A percentile compares a stretch with the other conserved stretches of the same genome.
These are phyloP conservation scores for Geotrichum australiense DNA, from an alignment of 1,139 yeast genomes.

Conservation along the genomic window DNA sequence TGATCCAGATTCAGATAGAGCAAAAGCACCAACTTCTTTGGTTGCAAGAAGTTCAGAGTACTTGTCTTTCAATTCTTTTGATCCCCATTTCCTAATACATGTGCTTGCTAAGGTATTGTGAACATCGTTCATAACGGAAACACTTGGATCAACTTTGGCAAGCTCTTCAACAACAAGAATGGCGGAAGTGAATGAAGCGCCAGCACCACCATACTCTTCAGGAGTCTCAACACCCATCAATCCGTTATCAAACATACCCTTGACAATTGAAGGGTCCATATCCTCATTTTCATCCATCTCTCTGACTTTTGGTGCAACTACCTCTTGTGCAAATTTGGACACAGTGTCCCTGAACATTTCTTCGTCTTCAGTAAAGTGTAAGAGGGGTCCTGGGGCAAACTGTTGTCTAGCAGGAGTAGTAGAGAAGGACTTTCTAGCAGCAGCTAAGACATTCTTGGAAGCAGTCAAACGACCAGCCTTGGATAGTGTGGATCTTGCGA, in stretches of 20 bases:
- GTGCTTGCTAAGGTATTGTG: slow-evolving; percentile 42
- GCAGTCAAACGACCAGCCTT: slow-evolving; percentile 4
- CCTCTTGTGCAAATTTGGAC: slow-evolving; percentile 37
- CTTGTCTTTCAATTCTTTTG: slow-evolving; percentile 34
- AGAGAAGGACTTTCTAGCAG: slow-evolving; percentile 6
- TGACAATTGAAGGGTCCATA: slow-evolving; percentile 36
- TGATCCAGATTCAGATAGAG: slow-evolving; percentile 39
- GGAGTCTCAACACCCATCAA: slow-evolving; percentile 43
- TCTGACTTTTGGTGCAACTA: slow-evolving; percentile 37
- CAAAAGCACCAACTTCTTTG: slow-evolving; percentile 38
- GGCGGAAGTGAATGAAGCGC: slow-evolving; percentile 41
- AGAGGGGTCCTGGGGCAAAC: slow-evolving; percentile 14
- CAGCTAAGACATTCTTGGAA: neutral
- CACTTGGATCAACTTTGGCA: slow-evolving; percentile 41
- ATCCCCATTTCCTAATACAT: slow-evolving; percentile 37
- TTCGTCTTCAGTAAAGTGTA: slow-evolving; percentile 37
- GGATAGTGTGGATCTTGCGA: slow-evolving; percentile 10
- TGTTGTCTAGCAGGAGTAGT: slow-evolving; percentile 5
- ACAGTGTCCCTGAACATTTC: slow-evolving; percentile 38
- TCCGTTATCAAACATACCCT: slow-evolving; percentile 38
- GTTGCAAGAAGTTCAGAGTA: slow-evolving; percentile 37
- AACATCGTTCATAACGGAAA: slow-evolving; percentile 40
- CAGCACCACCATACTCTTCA: slow-evolving; percentile 42
- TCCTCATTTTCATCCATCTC: slow-evolving; percentile 41
- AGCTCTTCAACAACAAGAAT: slow-evolving; percentile 41